These are phyloP conservation scores for Penicillium angulare DNA, from an alignment of 495 filamentous ascomycete genomes.

Conservation along the genomic window DNA sequence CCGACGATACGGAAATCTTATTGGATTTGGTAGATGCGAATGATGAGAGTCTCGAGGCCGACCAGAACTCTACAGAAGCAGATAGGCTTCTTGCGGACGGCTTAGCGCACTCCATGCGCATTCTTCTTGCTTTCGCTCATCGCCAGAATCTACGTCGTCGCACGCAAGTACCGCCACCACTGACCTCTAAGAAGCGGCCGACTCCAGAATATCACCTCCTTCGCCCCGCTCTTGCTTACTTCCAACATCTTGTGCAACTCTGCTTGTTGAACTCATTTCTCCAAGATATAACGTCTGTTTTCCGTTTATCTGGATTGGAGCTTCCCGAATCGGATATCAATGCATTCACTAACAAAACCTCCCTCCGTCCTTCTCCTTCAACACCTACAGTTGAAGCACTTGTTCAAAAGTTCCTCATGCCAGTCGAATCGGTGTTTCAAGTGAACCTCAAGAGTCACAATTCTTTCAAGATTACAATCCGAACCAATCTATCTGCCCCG, in stretches of 20 bases:
- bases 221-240: conserved; percentile 61
- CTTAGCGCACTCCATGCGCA: conserved; percentile 57
- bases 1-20: conserved; percentile 52
- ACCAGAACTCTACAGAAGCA: conserved; percentile 8
- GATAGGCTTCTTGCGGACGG: conserved; percentile 51
- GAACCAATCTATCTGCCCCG: conserved; percentile 42
- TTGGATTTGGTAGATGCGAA: conserved; percentile 66
- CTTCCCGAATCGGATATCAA: conserved; percentile 29
- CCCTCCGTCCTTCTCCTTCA: not conserved
- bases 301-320: conserved; percentile 43
- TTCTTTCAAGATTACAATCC: conserved; percentile 43
- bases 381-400: conserved; percentile 36
- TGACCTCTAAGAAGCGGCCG: conserved; percentile 49
- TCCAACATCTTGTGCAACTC: conserved; percentile 56
- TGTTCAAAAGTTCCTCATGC: conserved; percentile 37
- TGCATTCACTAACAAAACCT: conserved; percentile 28
- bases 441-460: conserved; percentile 31
- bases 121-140: conserved; percentile 72
- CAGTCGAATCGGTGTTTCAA: conserved; percentile 42
- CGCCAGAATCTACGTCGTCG: conserved; percentile 62
- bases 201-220: conserved; percentile 59
- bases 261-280: conserved; percentile 40
- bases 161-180: conserved; percentile 57
- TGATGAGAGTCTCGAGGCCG: conserved; percentile 21
- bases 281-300: conserved; percentile 27